Conservation (phyloP, 331 rosid species). For the Prunus yedoensis region DNA sequence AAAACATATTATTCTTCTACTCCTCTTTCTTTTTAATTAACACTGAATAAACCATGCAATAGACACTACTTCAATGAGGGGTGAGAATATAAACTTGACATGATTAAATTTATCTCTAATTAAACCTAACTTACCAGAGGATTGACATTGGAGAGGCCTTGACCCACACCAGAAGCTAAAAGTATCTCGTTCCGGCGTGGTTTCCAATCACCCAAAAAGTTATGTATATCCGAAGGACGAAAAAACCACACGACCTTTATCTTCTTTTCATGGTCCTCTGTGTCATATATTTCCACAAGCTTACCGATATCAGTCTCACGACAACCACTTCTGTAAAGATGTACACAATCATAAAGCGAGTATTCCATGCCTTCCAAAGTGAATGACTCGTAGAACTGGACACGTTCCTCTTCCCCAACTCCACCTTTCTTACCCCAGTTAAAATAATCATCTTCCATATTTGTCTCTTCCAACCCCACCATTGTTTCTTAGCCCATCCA, state of each 20-base stretch:
- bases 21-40: neutral
- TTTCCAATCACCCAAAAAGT: conserved; percentile 23
- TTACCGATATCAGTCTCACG: conserved; percentile 28
- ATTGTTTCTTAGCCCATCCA: neutral
- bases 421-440: conserved; percentile 21
- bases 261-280: conserved; percentile 17
- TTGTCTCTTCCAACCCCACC: neutral
- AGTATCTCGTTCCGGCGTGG: conserved; percentile 64
- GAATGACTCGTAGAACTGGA: conserved; percentile 19
- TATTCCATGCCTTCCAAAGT: conserved; percentile 17
- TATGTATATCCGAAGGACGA: conserved; percentile 52
- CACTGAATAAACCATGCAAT: neutral
- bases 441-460: conserved; percentile 19
- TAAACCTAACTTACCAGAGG: conserved; percentile 35
- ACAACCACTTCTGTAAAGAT: conserved; percentile 2
- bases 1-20: neutral
- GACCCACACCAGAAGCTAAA: conserved; percentile 56
- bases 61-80: neutral
- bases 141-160: conserved; percentile 40
- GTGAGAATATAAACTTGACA: neutral
- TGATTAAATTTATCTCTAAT: neutral
- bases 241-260: conserved; percentile 49
- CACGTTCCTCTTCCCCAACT: neutral
- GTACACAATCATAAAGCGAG: conserved; percentile 29
- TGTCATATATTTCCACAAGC: conserved; percentile 30